A percentile compares a stretch with the other conserved stretches of the same genome.
Conservation (phyloP, 257 asterid species). For the Coffea canephora region DNA sequence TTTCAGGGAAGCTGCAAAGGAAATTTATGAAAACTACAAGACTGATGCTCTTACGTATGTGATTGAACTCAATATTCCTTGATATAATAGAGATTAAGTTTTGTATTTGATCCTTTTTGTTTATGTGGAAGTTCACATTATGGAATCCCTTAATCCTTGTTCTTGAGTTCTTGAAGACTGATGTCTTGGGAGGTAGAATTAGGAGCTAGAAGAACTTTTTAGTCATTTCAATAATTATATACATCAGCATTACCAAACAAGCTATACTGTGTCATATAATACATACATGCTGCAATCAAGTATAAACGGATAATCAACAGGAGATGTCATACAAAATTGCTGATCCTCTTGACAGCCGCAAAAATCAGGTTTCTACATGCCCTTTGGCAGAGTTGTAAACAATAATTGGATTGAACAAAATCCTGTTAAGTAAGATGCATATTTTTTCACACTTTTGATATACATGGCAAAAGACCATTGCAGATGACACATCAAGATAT, state of each 20-base stretch:
- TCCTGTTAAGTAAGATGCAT: no score
- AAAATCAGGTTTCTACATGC: no score
- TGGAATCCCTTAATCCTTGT: background rate
- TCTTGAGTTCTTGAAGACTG: background rate
- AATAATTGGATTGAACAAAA: no score
- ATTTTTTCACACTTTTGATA: no score
- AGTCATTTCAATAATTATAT: background rate
- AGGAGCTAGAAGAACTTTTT: background rate
- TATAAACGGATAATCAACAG: no score
- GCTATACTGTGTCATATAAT: background rate
- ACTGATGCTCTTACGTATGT: conserved; percentile 4
- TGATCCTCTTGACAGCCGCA: background rate
- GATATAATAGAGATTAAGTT: background rate
- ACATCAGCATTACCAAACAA: background rate
- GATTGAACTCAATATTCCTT: conserved; percentile 1
- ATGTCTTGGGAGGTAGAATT: background rate
- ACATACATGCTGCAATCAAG: background rate
- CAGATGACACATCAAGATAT: no score
- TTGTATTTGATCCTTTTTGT: background rate
- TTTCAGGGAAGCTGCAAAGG: background rate
- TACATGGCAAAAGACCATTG: no score
- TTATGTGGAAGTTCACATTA: background rate
- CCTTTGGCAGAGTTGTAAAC: no score
- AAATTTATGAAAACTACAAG: conserved; percentile 6
- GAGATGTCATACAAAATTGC: background rate